Conservation (phyloP, 306 rosid genomes). For the Cicer arietinum region DNA sequence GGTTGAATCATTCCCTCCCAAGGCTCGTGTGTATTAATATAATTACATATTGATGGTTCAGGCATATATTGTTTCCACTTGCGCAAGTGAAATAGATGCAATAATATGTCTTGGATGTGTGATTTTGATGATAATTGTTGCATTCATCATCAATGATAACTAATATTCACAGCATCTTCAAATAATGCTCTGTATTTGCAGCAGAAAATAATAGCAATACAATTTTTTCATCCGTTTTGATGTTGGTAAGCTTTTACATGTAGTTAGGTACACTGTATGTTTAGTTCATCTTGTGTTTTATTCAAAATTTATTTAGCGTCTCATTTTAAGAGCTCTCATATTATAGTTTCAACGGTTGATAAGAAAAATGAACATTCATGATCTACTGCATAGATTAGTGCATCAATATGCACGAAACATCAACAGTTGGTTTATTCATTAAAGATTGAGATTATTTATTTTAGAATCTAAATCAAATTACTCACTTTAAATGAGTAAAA, state of each 20-base stretch:
- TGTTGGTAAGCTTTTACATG: background rate
- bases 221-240: background rate
- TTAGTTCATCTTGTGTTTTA: background rate
- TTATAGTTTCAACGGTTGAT: no score
- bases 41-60: constrained; percentile 23
- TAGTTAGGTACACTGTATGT: background rate
- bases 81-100: constrained; percentile 42
- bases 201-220: constrained; percentile 36
- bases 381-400: no score
- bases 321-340: background rate
- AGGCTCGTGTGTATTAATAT: constrained; percentile 89
- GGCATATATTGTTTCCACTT: constrained; percentile 34
- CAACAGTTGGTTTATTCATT: no score
- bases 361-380: no score
- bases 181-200: constrained; percentile 45
- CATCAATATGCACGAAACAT: no score
- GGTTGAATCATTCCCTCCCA: constrained; percentile 89
- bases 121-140: constrained; percentile 50
- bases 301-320: background rate
- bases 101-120: constrained; percentile 46
- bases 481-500: no score
- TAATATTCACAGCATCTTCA: constrained; percentile 42
- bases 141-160: constrained; percentile 44
- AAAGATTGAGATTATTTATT: no score
- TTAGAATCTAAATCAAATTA: no score